phyloP scores from a whole-genome alignment of 352 stramenopile genomes.

The Phytophthora ramorum region DNA sequence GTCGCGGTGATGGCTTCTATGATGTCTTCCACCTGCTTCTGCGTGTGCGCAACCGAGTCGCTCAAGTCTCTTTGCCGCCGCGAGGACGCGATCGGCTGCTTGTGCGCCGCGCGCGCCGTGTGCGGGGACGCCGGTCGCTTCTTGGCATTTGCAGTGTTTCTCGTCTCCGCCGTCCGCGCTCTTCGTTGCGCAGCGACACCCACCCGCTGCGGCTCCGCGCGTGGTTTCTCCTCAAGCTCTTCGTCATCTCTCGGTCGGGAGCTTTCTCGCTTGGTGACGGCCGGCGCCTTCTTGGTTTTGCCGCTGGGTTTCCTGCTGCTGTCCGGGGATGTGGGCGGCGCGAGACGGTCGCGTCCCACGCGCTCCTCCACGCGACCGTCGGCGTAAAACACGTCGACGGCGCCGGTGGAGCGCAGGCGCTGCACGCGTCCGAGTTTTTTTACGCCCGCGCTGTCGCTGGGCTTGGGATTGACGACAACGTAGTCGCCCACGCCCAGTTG shows the following conservation, averaged over 20 bases:
- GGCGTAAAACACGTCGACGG: constrained; percentile 62
- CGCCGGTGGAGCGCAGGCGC: constrained; percentile 50
- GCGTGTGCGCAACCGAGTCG: constrained; percentile 53
- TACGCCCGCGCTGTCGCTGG: constrained; percentile 12
- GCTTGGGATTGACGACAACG: constrained; percentile 41
- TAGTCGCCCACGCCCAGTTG: constrained; percentile 35
- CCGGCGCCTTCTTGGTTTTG: background rate
- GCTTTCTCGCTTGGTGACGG: constrained; percentile 5
- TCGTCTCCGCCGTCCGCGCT: constrained; percentile 18
- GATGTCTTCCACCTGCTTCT: constrained; percentile 64
- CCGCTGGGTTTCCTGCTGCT: constrained; percentile 10
- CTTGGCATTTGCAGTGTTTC: constrained; percentile 16
- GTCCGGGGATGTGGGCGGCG: constrained; percentile 6
- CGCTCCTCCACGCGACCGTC: constrained; percentile 59
- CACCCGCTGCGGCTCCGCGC: background rate
- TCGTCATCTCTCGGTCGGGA: constrained; percentile 6
- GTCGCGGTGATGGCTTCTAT: constrained; percentile 47
- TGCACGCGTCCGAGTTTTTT: constrained; percentile 48
- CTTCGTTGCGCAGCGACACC: constrained; percentile 11
- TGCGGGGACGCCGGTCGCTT: constrained; percentile 14
- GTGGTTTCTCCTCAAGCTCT: constrained; percentile 12
- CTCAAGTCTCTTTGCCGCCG: constrained; percentile 53
- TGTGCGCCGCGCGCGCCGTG: constrained; percentile 17
- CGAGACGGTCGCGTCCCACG: constrained; percentile 49
- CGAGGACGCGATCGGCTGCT: constrained; percentile 19